Conservation (phyloP, 2,329 filamentous ascomycete genomes). For the Aspergillus brunneoviolaceus region DNA sequence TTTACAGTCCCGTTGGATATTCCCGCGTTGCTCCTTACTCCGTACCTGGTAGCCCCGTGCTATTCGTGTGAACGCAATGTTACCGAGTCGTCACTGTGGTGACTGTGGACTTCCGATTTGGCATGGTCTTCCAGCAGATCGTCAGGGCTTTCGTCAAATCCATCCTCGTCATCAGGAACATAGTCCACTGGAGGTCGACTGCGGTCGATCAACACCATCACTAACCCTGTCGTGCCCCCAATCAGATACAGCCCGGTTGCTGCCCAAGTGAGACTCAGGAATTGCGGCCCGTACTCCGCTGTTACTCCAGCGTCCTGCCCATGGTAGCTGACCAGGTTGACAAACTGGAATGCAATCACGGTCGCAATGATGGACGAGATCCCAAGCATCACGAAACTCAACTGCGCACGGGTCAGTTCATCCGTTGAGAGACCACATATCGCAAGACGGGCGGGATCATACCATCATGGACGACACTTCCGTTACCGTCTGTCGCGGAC, state of each 20-base stretch:
- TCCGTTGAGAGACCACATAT: background rate
- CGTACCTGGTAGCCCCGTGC: background rate
- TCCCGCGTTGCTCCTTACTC: background rate
- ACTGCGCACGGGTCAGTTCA: constrained; percentile 23
- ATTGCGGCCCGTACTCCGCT: constrained; percentile 54
- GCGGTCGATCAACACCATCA: constrained; percentile 26
- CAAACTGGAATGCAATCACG: constrained; percentile 58
- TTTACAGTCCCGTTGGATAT: background rate
- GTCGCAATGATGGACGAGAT: constrained; percentile 73
- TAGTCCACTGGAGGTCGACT: constrained; percentile 5
- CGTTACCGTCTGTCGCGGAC: constrained; percentile 48
- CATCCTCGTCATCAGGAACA: background rate
- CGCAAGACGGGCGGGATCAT: constrained; percentile 17
- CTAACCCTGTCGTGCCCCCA: constrained; percentile 32
- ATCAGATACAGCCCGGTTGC: constrained; percentile 43
- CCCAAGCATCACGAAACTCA: constrained; percentile 61
- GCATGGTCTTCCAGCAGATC: background rate
- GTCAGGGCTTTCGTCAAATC: background rate
- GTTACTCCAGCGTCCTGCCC: constrained; percentile 51
- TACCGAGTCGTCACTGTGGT: background rate
- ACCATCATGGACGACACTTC: constrained; percentile 52
- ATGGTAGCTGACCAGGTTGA: constrained; percentile 54
- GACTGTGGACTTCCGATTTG: background rate
- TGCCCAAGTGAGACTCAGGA: constrained; percentile 61
- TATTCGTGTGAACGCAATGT: background rate